Evolutionary conservation across 768 basidiomycete genomes (phyloP).

Genomic region (Hypholoma fasciculare): DNA sequence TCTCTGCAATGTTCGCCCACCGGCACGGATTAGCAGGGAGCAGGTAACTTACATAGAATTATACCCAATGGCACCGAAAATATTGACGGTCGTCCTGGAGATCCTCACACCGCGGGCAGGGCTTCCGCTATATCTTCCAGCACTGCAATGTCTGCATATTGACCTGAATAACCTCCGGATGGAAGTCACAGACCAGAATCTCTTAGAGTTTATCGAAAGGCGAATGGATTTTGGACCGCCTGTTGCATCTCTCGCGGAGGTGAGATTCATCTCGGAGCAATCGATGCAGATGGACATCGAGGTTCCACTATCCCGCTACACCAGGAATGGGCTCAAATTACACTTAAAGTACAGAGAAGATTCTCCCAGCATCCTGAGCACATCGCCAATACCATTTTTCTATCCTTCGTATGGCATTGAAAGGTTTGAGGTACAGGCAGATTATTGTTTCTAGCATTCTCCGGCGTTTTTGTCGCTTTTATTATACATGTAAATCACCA

Average conservation of each 20-base stretch:
- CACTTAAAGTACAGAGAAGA: not conserved
- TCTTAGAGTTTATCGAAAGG: not conserved
- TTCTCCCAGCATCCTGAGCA: no score
- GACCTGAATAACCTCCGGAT: conserved; percentile 1
- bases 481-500: no score
- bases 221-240: not conserved
- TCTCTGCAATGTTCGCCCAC: conserved; percentile 1
- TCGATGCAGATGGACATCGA: not conserved
- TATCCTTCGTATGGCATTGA: no score
- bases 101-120: conserved; percentile 1
- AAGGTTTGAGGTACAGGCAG: no score
- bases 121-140: conserved; percentile 1
- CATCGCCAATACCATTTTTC: no score
- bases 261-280: not conserved
- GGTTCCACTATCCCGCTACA: not conserved
- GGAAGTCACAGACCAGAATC: not conserved
- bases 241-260: not conserved
- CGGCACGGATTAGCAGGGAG: no score
- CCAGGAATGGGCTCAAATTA: conserved; percentile 4
- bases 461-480: no score
- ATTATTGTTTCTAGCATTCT: no score
- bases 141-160: not conserved
- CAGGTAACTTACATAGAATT: not conserved
- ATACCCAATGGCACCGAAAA: not conserved
- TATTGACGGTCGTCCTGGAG: not conserved